Conservation (phyloP, 768 basidiomycete genomes). For the Coprinopsis sp. region DNA sequence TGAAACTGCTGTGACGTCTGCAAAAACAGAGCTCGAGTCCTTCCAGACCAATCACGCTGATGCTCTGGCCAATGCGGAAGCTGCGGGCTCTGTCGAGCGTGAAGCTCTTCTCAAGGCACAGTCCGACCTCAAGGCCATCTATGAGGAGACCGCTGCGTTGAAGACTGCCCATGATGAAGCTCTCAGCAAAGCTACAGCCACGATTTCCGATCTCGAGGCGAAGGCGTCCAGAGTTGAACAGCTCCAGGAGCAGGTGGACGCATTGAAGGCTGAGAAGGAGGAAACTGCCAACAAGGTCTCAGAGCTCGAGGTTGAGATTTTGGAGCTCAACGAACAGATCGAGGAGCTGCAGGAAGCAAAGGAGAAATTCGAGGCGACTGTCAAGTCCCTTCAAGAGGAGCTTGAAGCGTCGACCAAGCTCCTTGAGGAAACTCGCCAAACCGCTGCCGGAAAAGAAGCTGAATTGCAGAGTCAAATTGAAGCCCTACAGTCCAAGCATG, state of each 20-base stretch:
- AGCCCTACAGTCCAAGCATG: conserved; percentile 39
- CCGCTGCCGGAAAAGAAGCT: conserved; percentile 42
- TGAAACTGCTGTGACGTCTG: conserved; percentile 43
- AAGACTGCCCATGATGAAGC: conserved; percentile 47
- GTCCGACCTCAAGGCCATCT: conserved; percentile 52
- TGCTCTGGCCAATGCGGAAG: conserved; percentile 36
- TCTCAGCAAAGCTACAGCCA: conserved; percentile 41
- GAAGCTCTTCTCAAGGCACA: conserved; percentile 62
- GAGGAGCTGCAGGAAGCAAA: conserved; percentile 62
- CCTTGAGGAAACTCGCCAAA: conserved; percentile 43
- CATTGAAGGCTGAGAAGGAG: conserved; percentile 61
- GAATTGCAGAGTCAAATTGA: conserved; percentile 37
- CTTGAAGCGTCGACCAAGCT: conserved; percentile 44
- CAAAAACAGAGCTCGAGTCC: conserved; percentile 49
- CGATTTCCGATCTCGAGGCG: conserved; percentile 42
- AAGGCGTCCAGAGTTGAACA: conserved; percentile 38
- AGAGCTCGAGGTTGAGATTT: conserved; percentile 76
- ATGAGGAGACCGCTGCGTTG: conserved; percentile 47
- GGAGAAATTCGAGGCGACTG: conserved; percentile 36
- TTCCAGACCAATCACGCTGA: conserved; percentile 44
- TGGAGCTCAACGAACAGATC: conserved; percentile 69
- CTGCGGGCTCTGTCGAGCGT: conserved; percentile 55
- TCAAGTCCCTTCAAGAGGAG: conserved; percentile 52
- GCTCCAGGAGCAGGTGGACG: conserved; percentile 45
- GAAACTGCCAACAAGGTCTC: conserved; percentile 68